phyloP scores from a whole-genome alignment of 2,329 filamentous ascomycete species.

The Pseudocercospora eumusae region DNA sequence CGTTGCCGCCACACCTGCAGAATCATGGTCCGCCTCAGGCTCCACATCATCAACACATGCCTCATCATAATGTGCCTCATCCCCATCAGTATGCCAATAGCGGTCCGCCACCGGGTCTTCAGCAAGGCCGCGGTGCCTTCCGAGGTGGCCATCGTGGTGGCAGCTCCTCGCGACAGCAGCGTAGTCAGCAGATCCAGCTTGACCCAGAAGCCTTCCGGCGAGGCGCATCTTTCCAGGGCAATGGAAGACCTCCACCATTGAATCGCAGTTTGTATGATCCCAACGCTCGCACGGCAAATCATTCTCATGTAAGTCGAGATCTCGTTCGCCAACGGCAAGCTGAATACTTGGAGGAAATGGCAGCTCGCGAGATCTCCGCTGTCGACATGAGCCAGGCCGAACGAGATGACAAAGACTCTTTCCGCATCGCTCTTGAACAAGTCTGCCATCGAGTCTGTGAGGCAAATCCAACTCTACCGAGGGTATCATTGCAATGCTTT shows the following conservation, averaged over 20 bases:
- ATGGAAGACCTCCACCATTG: conserved; percentile 21
- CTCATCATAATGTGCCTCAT: not conserved
- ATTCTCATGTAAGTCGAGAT: conserved; percentile 15
- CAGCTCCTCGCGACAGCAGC: conserved; percentile 24
- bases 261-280: conserved; percentile 36
- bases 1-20: conserved; percentile 19
- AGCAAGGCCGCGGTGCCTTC: conserved; percentile 7
- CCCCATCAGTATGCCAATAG: not conserved
- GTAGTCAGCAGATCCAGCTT: conserved; percentile 31
- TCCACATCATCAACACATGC: conserved; percentile 11
- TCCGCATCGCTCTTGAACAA: conserved; percentile 64
- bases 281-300: conserved; percentile 22
- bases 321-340: conserved; percentile 40
- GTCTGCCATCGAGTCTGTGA: conserved; percentile 64
- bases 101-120: conserved; percentile 14
- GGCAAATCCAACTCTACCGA: conserved; percentile 46
- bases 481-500: conserved; percentile 72
- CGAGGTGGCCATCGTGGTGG: conserved; percentile 17
- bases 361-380: conserved; percentile 53
- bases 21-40: conserved; percentile 6
- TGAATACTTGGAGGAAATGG: conserved; percentile 48
- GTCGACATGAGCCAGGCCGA: conserved; percentile 66
- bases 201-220: conserved; percentile 39
- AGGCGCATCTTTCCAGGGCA: conserved; percentile 27
- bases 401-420: conserved; percentile 68